phyloP scores from a whole-genome alignment of 176 grass and related monocot genomes.

The Oryza glaberrima region DNA sequence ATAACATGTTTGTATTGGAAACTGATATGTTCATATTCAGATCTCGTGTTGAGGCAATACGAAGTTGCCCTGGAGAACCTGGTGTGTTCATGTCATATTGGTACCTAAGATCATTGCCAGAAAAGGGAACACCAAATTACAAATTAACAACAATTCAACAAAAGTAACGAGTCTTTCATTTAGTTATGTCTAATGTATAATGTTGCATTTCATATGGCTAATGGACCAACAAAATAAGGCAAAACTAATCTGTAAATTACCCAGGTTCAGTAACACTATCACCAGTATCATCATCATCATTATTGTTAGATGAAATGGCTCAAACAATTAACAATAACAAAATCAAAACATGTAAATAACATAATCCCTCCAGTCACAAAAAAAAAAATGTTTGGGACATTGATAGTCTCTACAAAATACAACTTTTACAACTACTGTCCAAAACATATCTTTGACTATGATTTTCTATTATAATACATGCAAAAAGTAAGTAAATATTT shows the following conservation, averaged over 20 bases:
- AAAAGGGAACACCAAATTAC: slow-evolving; percentile 33
- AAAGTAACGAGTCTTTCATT: slow-evolving; percentile 16
- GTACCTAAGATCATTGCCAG: slow-evolving; percentile 67
- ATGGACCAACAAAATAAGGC: slow-evolving; percentile 26
- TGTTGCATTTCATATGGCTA: slow-evolving; percentile 17
- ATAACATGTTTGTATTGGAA: slow-evolving; percentile 94
- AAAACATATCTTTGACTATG: too few species aligned
- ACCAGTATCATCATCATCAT: too few species aligned
- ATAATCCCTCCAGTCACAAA: too few species aligned
- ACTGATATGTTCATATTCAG: slow-evolving; percentile 86
- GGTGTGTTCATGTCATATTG: slow-evolving; percentile 82
- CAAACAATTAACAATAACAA: slow-evolving; percentile 35
- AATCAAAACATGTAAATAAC: slow-evolving; percentile 10
- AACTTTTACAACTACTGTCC: too few species aligned
- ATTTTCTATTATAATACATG: too few species aligned
- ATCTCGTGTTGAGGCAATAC: slow-evolving; percentile 88
- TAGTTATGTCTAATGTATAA: neutral
- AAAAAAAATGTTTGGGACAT: too few species aligned
- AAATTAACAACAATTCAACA: slow-evolving; percentile 27
- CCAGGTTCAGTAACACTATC: neutral
- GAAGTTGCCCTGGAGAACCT: slow-evolving; percentile 72
- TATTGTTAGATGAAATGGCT: neutral
- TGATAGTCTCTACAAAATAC: too few species aligned
- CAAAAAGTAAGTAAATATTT: too few species aligned
- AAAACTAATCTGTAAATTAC: neutral